Evolutionary conservation across 805 yeast genomes (phyloP).

Genomic region (Wickerhamiella sorbophila): DNA sequence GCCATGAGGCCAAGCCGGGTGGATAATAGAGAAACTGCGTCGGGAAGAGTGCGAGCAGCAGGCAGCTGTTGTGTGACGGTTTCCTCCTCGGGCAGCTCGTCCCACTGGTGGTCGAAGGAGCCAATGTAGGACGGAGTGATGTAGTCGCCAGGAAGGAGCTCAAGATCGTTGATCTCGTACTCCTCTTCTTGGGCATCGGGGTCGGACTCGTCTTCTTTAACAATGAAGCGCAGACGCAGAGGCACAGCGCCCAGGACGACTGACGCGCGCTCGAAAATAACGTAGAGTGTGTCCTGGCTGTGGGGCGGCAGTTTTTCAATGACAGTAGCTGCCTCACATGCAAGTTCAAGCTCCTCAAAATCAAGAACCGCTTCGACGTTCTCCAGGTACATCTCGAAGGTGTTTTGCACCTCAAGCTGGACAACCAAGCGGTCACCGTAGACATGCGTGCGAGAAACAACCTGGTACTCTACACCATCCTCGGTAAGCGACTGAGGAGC

Average conservation of each 20-base stretch:
- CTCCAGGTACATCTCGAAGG: slow-evolving; percentile 65
- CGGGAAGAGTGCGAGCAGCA: slow-evolving; percentile 34
- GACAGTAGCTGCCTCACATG: slow-evolving; percentile 63
- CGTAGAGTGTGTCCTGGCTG: slow-evolving; percentile 60
- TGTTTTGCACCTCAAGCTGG: slow-evolving; percentile 75
- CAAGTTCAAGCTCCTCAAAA: slow-evolving; percentile 33
- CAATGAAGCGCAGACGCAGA: slow-evolving; percentile 55
- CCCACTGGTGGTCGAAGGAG: slow-evolving; percentile 59
- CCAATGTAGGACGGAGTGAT: slow-evolving; percentile 64
- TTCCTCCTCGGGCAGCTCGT: slow-evolving; percentile 47
- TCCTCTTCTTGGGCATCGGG: slow-evolving; percentile 81
- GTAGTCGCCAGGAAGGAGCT: slow-evolving; percentile 67
- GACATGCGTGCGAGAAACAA: slow-evolving; percentile 68
- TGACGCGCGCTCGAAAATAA: slow-evolving; percentile 47
- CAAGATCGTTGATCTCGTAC: slow-evolving; percentile 74
- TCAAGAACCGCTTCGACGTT: slow-evolving; percentile 45
- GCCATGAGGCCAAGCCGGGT: slow-evolving; percentile 49
- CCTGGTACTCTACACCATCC: slow-evolving; percentile 84
- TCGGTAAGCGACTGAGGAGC: slow-evolving; percentile 61
- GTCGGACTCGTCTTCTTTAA: slow-evolving; percentile 61
- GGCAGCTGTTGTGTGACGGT: slow-evolving; percentile 55
- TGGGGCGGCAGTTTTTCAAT: slow-evolving; percentile 59
- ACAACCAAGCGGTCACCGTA: slow-evolving; percentile 59
- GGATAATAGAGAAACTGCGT: slow-evolving; percentile 42
- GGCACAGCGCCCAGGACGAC: slow-evolving; percentile 35